Conservation (phyloP, 805 yeast genomes). For the Ogataea polymorpha region DNA sequence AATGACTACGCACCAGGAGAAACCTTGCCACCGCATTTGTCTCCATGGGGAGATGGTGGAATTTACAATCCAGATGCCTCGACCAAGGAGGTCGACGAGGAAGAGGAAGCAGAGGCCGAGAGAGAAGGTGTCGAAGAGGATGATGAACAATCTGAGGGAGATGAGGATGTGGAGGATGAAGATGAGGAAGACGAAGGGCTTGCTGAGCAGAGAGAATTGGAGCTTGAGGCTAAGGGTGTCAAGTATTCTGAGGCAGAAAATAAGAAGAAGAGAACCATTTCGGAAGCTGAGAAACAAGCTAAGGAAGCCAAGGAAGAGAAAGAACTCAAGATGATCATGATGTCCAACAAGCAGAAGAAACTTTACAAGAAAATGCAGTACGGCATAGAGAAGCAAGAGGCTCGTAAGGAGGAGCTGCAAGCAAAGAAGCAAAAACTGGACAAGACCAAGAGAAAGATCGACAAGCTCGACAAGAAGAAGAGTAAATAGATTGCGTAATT, state of each 20-base stretch:
- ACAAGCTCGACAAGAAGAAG: slow-evolving; percentile 5
- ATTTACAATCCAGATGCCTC: slow-evolving; percentile 80
- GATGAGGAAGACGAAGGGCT: slow-evolving; percentile 53
- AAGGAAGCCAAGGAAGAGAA: slow-evolving; percentile 62
- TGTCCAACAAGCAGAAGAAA: slow-evolving; percentile 94
- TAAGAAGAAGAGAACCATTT: slow-evolving; percentile 36
- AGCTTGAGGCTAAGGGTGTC: slow-evolving; percentile 87
- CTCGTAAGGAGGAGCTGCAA: slow-evolving; percentile 63
- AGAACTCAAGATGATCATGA: slow-evolving; percentile 93
- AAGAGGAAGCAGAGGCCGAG: slow-evolving; percentile 47
- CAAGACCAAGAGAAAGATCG: slow-evolving; percentile 46
- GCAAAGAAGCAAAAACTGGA: slow-evolving; percentile 69
- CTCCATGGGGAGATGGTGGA: slow-evolving; percentile 98
- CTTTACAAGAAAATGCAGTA: slow-evolving; percentile 93
- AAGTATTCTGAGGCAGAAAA: slow-evolving; percentile 59
- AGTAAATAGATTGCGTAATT: slow-evolving; percentile 1
- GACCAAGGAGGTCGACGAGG: slow-evolving; percentile 53
- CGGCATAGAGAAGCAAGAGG: slow-evolving; percentile 79
- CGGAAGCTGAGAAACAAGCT: slow-evolving; percentile 50
- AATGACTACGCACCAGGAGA: slow-evolving; percentile 91
- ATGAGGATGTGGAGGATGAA: slow-evolving; percentile 48
- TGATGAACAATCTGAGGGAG: slow-evolving; percentile 52
- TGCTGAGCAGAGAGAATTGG: slow-evolving; percentile 75
- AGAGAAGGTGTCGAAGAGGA: slow-evolving; percentile 51
- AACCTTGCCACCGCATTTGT: slow-evolving; percentile 90